Evolutionary conservation across 139 green algal genomes (phyloP).

Genomic region (Asterochloris sp.): DNA sequence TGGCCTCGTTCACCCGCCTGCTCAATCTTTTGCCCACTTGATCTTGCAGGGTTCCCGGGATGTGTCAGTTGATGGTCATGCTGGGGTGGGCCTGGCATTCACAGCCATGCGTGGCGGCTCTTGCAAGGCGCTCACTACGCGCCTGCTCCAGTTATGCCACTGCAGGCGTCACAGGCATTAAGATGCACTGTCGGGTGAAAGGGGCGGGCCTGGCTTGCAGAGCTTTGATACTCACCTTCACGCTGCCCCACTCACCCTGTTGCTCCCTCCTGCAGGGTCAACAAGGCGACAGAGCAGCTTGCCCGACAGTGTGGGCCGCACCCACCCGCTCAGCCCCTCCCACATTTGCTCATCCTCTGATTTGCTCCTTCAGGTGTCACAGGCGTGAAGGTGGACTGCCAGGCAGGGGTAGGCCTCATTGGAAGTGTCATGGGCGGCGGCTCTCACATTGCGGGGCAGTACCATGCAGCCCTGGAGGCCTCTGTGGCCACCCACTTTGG

Average conservation of each 20-base stretch:
- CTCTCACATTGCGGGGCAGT: slow-evolving; percentile 41
- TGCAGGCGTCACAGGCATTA: slow-evolving; percentile 12
- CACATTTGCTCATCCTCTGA: no score
- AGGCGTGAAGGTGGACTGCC: slow-evolving; percentile 94
- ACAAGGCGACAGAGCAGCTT: background rate
- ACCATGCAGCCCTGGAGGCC: slow-evolving; percentile 76
- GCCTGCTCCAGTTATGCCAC: background rate
- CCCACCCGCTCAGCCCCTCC: no score
- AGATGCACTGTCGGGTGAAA: background rate
- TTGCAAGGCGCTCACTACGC: no score
- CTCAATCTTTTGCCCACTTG: no score
- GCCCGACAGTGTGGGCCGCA: no score
- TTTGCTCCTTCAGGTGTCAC: slow-evolving; percentile 59
- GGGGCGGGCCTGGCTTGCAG: background rate
- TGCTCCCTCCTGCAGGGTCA: background rate
- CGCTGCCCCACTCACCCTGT: background rate
- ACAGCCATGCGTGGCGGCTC: no score
- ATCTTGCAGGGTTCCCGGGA: no score
- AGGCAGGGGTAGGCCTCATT: slow-evolving; percentile 64
- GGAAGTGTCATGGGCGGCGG: slow-evolving; percentile 53
- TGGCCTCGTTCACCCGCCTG: no score
- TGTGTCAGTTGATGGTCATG: no score
- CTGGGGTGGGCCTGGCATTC: no score
- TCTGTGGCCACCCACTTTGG: slow-evolving; percentile 78
- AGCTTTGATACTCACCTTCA: background rate